Evolutionary conservation across 1,139 yeast species (phyloP).

Genomic region (Taphrina communis): DNA sequence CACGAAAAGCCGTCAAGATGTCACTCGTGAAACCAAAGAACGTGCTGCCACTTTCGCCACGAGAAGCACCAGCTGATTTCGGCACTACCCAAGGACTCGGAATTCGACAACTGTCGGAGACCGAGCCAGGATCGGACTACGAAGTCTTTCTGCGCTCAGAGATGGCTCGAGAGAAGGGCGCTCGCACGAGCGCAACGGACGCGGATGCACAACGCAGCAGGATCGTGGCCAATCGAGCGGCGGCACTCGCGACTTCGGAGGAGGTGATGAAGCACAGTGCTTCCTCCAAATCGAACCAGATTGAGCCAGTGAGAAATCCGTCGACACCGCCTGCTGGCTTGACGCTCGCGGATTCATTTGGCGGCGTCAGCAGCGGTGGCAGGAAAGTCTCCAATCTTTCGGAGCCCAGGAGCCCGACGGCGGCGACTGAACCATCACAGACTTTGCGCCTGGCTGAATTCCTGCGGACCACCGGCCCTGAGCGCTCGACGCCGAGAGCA

Average conservation of each 20-base stretch:
- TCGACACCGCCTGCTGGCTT: conserved; percentile 11
- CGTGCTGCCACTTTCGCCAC: conserved; percentile 1
- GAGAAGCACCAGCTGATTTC: neutral
- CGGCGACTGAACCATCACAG: conserved; percentile 9
- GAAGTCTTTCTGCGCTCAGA: conserved; percentile 29
- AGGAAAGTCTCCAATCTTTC: conserved; percentile 6
- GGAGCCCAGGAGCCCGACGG: conserved; percentile 20
- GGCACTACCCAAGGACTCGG: conserved; percentile 20
- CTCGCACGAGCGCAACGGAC: neutral
- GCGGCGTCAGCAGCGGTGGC: too few relatives aligned
- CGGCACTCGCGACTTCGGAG: conserved; percentile 6
- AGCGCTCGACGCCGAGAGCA: conserved; percentile 8
- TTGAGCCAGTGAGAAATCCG: conserved; percentile 5
- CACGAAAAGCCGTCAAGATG: conserved; percentile 8
- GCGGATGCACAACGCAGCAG: conserved; percentile 31
- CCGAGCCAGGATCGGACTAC: conserved; percentile 35
- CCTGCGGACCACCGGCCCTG: conserved; percentile 31
- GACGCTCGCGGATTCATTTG: neutral
- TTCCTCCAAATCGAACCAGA: neutral
- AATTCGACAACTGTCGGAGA: neutral
- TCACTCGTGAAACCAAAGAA: conserved; percentile 5
- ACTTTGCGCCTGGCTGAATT: conserved; percentile 33
- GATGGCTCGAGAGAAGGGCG: conserved; percentile 14
- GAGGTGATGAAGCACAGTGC: neutral
- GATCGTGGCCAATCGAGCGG: conserved; percentile 26